phyloP scores from a whole-genome alignment of 2,329 filamentous ascomycete genomes.

The Claviceps sp. region DNA sequence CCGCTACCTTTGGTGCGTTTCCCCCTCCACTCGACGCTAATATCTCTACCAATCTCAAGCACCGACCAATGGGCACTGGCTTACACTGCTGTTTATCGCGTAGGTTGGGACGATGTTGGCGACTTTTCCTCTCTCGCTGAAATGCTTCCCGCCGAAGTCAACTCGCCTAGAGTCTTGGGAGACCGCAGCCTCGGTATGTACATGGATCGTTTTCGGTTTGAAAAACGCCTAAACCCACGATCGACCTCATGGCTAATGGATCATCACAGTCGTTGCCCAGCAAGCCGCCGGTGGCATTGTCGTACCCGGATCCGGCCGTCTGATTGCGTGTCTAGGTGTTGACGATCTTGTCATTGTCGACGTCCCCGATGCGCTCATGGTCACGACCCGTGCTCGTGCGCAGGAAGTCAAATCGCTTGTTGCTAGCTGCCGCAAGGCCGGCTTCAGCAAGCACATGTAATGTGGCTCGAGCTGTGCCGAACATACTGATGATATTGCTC shows the following conservation, averaged over 20 bases:
- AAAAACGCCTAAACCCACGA: no score
- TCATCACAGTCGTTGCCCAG: slow-evolving; percentile 11
- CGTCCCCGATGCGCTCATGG: slow-evolving; percentile 15
- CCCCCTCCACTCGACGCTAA: background rate
- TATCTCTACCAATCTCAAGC: background rate
- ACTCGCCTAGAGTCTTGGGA: slow-evolving; percentile 12
- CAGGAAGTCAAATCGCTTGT: slow-evolving; percentile 16
- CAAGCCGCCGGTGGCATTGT: slow-evolving; percentile 15
- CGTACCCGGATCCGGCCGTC: slow-evolving; percentile 13
- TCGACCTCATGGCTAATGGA: background rate
- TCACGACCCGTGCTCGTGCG: slow-evolving; percentile 14
- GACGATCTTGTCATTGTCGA: slow-evolving; percentile 16
- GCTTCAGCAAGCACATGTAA: slow-evolving; percentile 12
- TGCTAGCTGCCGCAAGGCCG: slow-evolving; percentile 13
- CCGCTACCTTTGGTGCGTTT: slow-evolving; percentile 13
- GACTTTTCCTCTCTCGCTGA: slow-evolving; percentile 15
- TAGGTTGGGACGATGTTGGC: slow-evolving; percentile 16
- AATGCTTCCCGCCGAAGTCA: slow-evolving; percentile 15
- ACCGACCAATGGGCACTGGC: background rate
- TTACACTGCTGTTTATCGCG: background rate
- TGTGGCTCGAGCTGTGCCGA: background rate
- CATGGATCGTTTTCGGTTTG: background rate
- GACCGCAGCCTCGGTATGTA: slow-evolving; percentile 12
- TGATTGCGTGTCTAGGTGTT: slow-evolving; percentile 14
- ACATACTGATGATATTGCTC: background rate